Percentiles rank a stretch among this genome's conserved stretches.
Conservation (phyloP, 2,329 filamentous ascomycete genomes). For the Mycocentrospora acerina region DNA sequence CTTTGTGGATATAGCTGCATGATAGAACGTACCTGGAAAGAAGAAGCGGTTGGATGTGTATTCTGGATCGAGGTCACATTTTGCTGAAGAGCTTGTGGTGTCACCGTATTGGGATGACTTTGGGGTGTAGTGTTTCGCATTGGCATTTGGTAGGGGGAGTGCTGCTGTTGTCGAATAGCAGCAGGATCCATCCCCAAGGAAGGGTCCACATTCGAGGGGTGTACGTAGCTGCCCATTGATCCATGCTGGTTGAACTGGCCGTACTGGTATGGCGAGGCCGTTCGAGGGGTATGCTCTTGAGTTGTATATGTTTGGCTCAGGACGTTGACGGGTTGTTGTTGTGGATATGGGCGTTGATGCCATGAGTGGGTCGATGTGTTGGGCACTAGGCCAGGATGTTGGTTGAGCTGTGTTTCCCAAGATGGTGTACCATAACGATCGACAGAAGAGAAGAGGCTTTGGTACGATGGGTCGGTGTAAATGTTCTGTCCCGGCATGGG, state of each 20-base stretch:
- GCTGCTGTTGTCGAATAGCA: conserved; percentile 31
- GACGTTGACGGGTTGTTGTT: conserved; percentile 25
- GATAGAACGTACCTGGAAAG: conserved; percentile 33
- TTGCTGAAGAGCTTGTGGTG: conserved; percentile 36
- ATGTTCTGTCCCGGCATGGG: conserved; percentile 35
- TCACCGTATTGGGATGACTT: conserved; percentile 26
- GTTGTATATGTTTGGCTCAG: conserved; percentile 26
- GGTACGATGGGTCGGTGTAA: conserved; percentile 35
- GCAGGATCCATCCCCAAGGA: conserved; percentile 25
- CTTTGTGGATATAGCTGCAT: background rate
- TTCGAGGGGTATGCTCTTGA: conserved; percentile 25
- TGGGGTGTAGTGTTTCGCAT: conserved; percentile 25
- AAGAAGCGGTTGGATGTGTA: conserved; percentile 18
- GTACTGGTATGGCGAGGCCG: conserved; percentile 37
- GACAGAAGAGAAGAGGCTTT: conserved; percentile 28
- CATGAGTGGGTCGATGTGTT: conserved; percentile 21
- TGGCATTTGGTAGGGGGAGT: conserved; percentile 33
- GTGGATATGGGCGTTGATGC: conserved; percentile 29
- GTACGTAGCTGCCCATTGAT: conserved; percentile 24
- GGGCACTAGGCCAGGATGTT: conserved; percentile 23
- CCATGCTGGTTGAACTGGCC: conserved; percentile 30
- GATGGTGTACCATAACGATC: conserved; percentile 34
- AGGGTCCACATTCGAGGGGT: conserved; percentile 31
- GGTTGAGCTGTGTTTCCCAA: conserved; percentile 34
- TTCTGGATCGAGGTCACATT: conserved; percentile 17